phyloP scores from a whole-genome alignment of 2,329 filamentous ascomycete genomes.

The Trichophyton simii region DNA sequence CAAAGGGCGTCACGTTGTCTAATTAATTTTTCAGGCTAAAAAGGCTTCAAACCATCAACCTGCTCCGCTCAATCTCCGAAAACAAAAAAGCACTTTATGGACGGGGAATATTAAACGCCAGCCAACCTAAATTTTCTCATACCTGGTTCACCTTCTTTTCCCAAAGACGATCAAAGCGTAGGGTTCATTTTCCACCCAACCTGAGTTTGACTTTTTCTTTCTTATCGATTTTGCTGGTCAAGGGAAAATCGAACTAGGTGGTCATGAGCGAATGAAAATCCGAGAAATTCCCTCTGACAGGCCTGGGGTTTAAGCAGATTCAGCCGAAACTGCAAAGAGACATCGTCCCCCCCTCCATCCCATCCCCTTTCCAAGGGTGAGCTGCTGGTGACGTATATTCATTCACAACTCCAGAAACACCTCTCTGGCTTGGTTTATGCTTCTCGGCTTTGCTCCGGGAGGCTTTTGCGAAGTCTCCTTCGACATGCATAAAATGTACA shows the following conservation, averaged over 20 bases:
- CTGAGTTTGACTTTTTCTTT: background rate
- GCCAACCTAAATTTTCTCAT: background rate
- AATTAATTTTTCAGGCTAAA: slow-evolving; percentile 1
- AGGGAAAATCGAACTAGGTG: background rate
- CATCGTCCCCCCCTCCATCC: background rate
- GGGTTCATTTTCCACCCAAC: background rate
- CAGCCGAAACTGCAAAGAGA: background rate
- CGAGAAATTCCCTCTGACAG: background rate
- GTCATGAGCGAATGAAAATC: background rate
- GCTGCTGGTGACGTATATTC: background rate
- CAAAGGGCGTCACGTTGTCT: background rate
- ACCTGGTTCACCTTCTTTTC: background rate
- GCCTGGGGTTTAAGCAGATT: background rate
- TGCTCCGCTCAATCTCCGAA: slow-evolving; percentile 4
- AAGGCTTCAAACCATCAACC: background rate
- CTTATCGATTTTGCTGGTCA: background rate
- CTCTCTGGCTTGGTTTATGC: background rate
- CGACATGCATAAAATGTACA: background rate
- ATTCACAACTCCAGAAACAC: background rate
- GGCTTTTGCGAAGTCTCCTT: background rate
- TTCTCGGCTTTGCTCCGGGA: background rate
- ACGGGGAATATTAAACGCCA: slow-evolving; percentile 5
- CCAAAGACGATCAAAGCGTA: background rate
- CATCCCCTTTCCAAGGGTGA: background rate
- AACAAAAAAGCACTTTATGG: background rate